phyloP scores from a whole-genome alignment of 2,329 filamentous ascomycete species.

The Bipolaris bicolor region DNA sequence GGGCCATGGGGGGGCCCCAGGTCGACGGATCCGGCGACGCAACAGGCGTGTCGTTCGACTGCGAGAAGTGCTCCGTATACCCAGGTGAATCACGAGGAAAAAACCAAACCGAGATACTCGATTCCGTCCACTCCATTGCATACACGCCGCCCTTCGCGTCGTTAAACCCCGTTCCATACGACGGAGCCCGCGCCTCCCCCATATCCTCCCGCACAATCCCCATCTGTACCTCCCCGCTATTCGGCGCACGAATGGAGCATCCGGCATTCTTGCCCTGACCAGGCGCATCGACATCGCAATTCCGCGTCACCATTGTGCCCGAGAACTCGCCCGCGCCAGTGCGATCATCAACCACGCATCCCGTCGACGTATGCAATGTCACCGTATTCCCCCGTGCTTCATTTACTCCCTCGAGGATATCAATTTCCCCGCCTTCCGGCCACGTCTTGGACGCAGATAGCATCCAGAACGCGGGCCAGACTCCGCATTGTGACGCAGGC shows the following conservation, averaged over 20 bases:
- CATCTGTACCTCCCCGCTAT: neutral
- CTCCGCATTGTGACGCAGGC: constrained; percentile 38
- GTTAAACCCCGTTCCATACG: constrained; percentile 47
- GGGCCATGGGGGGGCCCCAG: constrained; percentile 40
- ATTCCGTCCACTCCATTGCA: constrained; percentile 48
- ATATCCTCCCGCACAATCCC: neutral
- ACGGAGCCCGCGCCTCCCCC: constrained; percentile 22
- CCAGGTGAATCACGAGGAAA: constrained; percentile 36
- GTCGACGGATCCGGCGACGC: constrained; percentile 20
- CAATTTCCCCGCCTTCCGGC: constrained; percentile 45
- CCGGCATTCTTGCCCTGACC: constrained; percentile 41
- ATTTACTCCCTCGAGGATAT: constrained; percentile 48
- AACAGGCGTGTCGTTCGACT: neutral
- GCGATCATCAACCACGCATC: constrained; percentile 31
- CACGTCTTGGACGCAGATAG: constrained; percentile 37
- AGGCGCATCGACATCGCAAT: constrained; percentile 52
- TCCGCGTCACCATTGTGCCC: constrained; percentile 54
- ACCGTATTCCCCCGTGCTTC: constrained; percentile 34
- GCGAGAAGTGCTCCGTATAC: constrained; percentile 1
- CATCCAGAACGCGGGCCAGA: constrained; percentile 47
- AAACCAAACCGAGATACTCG: constrained; percentile 53
- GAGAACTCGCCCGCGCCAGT: constrained; percentile 36
- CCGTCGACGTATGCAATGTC: constrained; percentile 41
- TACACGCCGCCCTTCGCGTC: constrained; percentile 48
- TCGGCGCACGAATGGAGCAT: constrained; percentile 31